Conservation (phyloP, 495 filamentous ascomycete species). For the Xylaria longipes region DNA sequence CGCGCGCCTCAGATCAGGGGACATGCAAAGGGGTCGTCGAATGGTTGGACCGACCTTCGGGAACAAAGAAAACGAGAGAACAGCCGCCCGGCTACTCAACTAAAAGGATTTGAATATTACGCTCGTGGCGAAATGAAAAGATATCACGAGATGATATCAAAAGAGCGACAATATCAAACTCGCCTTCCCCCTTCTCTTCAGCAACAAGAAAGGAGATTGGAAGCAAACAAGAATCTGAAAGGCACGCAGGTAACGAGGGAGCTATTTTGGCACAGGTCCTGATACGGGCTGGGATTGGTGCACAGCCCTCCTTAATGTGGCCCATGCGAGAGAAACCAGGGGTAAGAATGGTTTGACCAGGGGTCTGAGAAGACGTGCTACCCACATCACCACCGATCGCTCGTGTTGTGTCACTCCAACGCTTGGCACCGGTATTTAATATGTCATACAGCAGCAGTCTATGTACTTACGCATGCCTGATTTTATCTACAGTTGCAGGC, state of each 20-base stretch:
- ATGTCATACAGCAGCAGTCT: background rate
- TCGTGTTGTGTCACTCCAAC: slow-evolving; percentile 10
- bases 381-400: slow-evolving; percentile 14
- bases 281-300: slow-evolving; percentile 25
- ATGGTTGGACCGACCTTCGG: slow-evolving; percentile 32
- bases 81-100: background rate
- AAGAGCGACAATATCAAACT: slow-evolving; percentile 21
- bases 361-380: background rate
- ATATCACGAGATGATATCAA: slow-evolving; percentile 18
- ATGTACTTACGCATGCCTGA: no score
- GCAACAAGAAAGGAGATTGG: slow-evolving; percentile 5
- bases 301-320: slow-evolving; percentile 18
- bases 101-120: slow-evolving; percentile 2
- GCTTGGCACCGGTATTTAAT: slow-evolving; percentile 8
- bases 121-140: slow-evolving; percentile 1
- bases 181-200: slow-evolving; percentile 2
- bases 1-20: slow-evolving; percentile 40
- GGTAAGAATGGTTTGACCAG: slow-evolving; percentile 14
- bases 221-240: slow-evolving; percentile 8
- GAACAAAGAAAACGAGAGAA: slow-evolving; percentile 28
- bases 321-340: slow-evolving; percentile 8
- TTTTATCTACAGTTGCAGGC: background rate
- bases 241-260: slow-evolving; percentile 16
- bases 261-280: slow-evolving; percentile 22
- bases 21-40: slow-evolving; percentile 24